These are phyloP conservation scores for Phlebiopsis gigantea DNA, from an alignment of 768 basidiomycete species.

Conservation along the genomic window DNA sequence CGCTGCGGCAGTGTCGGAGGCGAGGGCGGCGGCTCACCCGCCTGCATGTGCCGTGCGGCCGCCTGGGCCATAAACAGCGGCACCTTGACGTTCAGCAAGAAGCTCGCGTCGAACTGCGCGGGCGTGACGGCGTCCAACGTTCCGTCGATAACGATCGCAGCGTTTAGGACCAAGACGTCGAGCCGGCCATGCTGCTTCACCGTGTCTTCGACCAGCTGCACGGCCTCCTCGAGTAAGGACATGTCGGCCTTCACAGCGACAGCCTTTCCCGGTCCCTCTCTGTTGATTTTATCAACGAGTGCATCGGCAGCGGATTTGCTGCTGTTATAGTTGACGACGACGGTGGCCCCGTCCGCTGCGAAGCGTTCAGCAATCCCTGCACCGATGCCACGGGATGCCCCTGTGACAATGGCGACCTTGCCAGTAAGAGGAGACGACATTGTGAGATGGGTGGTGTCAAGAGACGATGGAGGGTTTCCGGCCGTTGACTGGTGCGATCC, in stretches of 20 bases:
- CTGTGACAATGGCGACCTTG: slow-evolving; percentile 42
- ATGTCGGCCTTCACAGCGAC: slow-evolving; percentile 23
- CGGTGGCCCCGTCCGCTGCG: slow-evolving; percentile 49
- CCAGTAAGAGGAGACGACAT: slow-evolving; percentile 15
- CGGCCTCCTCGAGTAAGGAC: slow-evolving; percentile 16
- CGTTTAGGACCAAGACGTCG: slow-evolving; percentile 56
- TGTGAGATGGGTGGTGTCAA: background rate
- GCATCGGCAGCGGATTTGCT: slow-evolving; percentile 32
- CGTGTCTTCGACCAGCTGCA: slow-evolving; percentile 20
- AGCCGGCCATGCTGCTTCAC: slow-evolving; percentile 30
- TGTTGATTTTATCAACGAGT: slow-evolving; percentile 14
- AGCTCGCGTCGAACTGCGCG: slow-evolving; percentile 36
- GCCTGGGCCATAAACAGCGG: slow-evolving; percentile 50
- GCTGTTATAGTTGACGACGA: slow-evolving; percentile 51
- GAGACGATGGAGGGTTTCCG: too few relatives aligned
- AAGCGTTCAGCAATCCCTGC: slow-evolving; percentile 48
- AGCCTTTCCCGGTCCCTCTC: slow-evolving; percentile 11
- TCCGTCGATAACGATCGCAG: slow-evolving; percentile 31
- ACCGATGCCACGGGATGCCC: slow-evolving; percentile 55
- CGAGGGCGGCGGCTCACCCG: too few relatives aligned
- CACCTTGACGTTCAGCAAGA: slow-evolving; percentile 52
- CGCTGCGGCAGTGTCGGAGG: background rate
- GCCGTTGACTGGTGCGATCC: too few relatives aligned
- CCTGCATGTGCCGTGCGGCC: slow-evolving; percentile 37
- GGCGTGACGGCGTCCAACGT: slow-evolving; percentile 1